Evolutionary conservation across 208 protist genomes (phyloP), one percentile per base, ranked within the genome.

Genomic region (Crithidia brevicula): DNA sequence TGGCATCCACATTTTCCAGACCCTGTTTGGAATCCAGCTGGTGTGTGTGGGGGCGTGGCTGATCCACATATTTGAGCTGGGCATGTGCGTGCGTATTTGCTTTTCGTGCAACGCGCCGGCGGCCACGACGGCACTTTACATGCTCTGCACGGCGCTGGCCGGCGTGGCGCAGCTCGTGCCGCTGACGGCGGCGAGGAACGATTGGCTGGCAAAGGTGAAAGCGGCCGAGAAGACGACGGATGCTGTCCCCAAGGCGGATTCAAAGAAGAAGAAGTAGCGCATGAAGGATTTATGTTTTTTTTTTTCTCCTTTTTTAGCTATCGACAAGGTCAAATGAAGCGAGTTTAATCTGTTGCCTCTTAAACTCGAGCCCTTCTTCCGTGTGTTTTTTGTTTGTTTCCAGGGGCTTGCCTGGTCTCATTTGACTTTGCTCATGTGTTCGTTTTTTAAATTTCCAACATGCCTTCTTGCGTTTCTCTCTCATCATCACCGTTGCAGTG

Each of bases 141-240:
- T 61, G 61, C n/a, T 82, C 18, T 72, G 85, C 61, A 87, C 77
- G 1, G 11, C 70, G 18, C 23, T 76, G 9, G 78, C 72, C 0
- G 88, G 88, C 25, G 72, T 84, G 49, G 71, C 80, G 22, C 88
- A 93, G 75, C 66, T 93, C 5, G 31, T 69, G 18, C 79, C 84
- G 16, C 62, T 91, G 36, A 53, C 68, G 28, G 47, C 60, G 15
- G 83, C 63, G 4, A 28, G 70, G 27, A 47, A 82, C 16, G 73
- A 23, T 42, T 90, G 83, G 65, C 15, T 74, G 45, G 38, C 27
- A 23, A 56, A 82, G 52, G 31, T 50, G 60, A 56, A 34, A 9
- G 56, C 16, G n/a, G 60, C 40, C 3, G 53, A 11, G 23, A 56
- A 25, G 22, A 33, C 42, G 18, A 31, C 46, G 4, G 45, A 56